A percentile compares a stretch with the other conserved stretches of the same genome.
phyloP scores from a whole-genome alignment of 78 protist species.

The Capsaspora owczarzaki region DNA sequence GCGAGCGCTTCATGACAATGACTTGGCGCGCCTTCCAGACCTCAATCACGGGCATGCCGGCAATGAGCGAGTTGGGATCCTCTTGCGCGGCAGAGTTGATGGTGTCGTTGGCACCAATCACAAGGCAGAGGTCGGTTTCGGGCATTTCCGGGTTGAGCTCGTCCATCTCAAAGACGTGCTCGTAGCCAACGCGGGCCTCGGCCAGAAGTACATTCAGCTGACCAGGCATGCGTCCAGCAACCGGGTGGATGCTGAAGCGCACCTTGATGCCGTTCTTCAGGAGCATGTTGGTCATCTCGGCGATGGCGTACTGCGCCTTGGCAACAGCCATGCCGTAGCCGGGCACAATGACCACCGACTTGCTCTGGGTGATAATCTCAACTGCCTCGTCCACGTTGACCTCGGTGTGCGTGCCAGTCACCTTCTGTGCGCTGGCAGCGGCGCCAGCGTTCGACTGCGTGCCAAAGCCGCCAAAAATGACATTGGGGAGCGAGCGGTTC shows the following conservation, averaged over 20 bases:
- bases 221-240: slow-evolving; percentile 94
- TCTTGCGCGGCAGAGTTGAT: slow-evolving; percentile 92
- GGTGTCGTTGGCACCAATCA: slow-evolving; percentile 97
- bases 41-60: slow-evolving; percentile 94
- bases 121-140: slow-evolving; percentile 36
- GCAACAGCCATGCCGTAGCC: slow-evolving; percentile 98
- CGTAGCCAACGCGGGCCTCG: slow-evolving; percentile 96
- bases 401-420: slow-evolving; percentile 21
- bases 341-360: slow-evolving; percentile 84
- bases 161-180: slow-evolving; percentile 95
- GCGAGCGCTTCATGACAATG: slow-evolving; percentile 90
- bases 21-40: slow-evolving; percentile 78
- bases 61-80: slow-evolving; percentile 82
- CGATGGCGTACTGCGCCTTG: slow-evolving; percentile 79
- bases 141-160: slow-evolving; percentile 78
- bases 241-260: slow-evolving; percentile 90
- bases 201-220: slow-evolving; percentile 94
- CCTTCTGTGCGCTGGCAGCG: slow-evolving; percentile 12
- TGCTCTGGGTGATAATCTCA: slow-evolving; percentile 15
- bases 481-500: slow-evolving; percentile 84
- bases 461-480: slow-evolving; percentile 90
- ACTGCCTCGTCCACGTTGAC: slow-evolving; percentile 21
- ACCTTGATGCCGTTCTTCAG: slow-evolving; percentile 21
- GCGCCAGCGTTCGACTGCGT: slow-evolving; percentile 13
- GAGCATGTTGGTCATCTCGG: slow-evolving; percentile 63